phyloP scores from a whole-genome alignment of 345 rosid species.

The Garcia nutans region DNA sequence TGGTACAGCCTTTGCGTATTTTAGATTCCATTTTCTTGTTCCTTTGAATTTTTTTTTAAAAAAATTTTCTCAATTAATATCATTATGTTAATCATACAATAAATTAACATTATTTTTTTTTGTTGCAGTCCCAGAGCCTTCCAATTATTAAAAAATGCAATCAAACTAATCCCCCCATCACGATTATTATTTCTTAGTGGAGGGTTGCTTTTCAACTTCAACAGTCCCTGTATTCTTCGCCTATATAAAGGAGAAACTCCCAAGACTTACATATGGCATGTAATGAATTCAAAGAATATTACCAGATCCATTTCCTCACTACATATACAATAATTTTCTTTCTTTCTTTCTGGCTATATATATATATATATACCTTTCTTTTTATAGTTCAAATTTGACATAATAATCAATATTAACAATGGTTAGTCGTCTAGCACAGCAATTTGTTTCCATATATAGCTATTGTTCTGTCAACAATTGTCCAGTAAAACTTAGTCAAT shows the following conservation, averaged over 20 bases:
- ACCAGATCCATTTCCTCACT: background rate
- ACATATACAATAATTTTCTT: constrained; percentile 1
- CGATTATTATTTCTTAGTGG: constrained; percentile 30
- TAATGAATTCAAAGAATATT: constrained; percentile 9
- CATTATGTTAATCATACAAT: constrained; percentile 14
- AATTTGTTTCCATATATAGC: background rate
- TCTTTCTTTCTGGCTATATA: constrained; percentile 7
- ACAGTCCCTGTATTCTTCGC: constrained; percentile 16
- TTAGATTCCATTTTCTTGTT: constrained; percentile 22
- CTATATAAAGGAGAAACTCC: constrained; percentile 41
- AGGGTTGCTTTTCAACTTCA: constrained; percentile 24
- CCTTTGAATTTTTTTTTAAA: background rate
- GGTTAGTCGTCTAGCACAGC: constrained; percentile 29
- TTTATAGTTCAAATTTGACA: constrained; percentile 12
- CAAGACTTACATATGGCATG: background rate
- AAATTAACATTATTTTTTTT: background rate
- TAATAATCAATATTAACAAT: constrained; percentile 6
- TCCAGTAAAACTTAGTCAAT: background rate
- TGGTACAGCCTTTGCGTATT: constrained; percentile 24
- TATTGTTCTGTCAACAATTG: background rate
- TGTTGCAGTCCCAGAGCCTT: constrained; percentile 28
- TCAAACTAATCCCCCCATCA: constrained; percentile 35
- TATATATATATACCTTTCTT: too few relatives aligned
- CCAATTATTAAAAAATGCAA: constrained; percentile 28
- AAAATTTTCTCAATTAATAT: constrained; percentile 25